Evolutionary conservation across 306 rosid species (phyloP), one percentile per base, ranked within the genome.

Genomic region (Calophaca sinica): DNA sequence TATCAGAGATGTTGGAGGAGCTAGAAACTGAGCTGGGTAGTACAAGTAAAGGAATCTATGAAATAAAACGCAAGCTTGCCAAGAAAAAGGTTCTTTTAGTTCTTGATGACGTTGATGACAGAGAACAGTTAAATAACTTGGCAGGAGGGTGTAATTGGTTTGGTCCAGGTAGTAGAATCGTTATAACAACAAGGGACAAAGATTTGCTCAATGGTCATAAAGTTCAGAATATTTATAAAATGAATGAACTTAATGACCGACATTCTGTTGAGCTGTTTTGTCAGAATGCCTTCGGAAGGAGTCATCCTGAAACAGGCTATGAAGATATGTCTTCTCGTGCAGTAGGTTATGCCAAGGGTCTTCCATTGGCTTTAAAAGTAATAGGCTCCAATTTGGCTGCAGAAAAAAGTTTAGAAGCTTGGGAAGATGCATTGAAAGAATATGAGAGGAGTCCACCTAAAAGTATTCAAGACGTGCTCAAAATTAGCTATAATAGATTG

Each of bases 81-180:
- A 12, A 3, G 11, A 55, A 66, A 49, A 76, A 46, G 32, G 59
- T 70, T 20, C 82, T 78, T 29, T 11, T 78, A 5, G 59, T 70
- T 52, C 82, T 78, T 61, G 82, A 78, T 42, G 78, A 79, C 42
- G 78, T 70, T n/a, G 51, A 71, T 62, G 26, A 62, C 0, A 52
- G 1, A 5, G 9, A 41, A 7, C 28, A 14, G 5, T 31, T 70
- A 14, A 5, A 42, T 36, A 64, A 71, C 15, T 10, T 78, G 32
- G 76, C 76, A 29, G 77, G 82, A 51, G 15, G 14, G 4, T 42
- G 65, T 32, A 41, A 71, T 62, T 79, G 82, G 78, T 79, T 79
- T 71, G 73, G 73, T 42, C 1, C 26, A 20, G 26, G 26, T 20
- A 20, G 26, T 20, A 20, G 26, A 20, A 20, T 20, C 26, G 1